These are phyloP conservation scores for Apiospora rasikravindrae DNA, from an alignment of 2,329 filamentous ascomycete genomes.

Conservation along the genomic window DNA sequence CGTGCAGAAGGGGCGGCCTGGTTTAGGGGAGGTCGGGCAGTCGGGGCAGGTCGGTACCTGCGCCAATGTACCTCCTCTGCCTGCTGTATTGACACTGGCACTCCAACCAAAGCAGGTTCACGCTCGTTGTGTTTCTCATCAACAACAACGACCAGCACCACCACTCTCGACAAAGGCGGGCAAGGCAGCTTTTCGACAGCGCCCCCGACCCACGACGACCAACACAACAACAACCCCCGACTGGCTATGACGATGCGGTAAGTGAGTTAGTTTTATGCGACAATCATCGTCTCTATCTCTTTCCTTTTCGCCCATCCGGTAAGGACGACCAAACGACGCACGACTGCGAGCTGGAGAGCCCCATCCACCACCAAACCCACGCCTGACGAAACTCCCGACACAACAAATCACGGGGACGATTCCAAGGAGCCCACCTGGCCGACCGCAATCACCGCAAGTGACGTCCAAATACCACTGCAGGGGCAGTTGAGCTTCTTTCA, in stretches of 20 bases:
- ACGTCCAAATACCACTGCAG: neutral
- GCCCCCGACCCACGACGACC: constrained; percentile 18
- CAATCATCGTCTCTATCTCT: neutral
- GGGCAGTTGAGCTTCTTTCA: neutral
- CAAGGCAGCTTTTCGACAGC: constrained; percentile 20
- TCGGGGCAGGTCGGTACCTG: neutral
- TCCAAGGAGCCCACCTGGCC: neutral
- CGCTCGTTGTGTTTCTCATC: neutral
- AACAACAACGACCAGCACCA: constrained; percentile 19
- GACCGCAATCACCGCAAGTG: neutral
- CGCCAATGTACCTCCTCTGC: neutral
- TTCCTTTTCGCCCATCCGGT: neutral
- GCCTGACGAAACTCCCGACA: constrained; percentile 6
- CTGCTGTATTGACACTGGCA: neutral
- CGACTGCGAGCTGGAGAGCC: neutral
- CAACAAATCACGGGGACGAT: constrained; percentile 6
- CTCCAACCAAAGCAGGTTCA: neutral
- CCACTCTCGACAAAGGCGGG: constrained; percentile 9
- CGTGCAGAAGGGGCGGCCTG: neutral
- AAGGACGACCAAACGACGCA: neutral
- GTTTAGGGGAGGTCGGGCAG: constrained; percentile 8
- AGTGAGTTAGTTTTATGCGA: constrained; percentile 7
- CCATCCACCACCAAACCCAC: neutral
- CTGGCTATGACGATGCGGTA: constrained; percentile 5
- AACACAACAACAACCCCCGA: neutral